Evolutionary conservation across 495 filamentous ascomycete species (phyloP), one percentile per base, ranked within the genome.

Genomic region (Penicillium atrosanguineum): DNA sequence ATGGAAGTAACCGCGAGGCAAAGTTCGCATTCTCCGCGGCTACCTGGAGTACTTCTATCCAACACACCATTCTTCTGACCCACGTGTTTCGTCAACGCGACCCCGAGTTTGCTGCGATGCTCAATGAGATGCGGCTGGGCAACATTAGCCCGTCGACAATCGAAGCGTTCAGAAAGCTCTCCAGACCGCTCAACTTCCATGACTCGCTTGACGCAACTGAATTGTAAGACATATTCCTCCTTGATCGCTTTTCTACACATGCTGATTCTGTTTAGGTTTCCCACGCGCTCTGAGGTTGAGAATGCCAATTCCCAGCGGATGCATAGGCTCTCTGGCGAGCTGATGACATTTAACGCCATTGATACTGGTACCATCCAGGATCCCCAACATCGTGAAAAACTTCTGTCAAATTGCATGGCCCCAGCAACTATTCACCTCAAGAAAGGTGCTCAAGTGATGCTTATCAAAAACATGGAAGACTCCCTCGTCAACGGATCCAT

Each of bases 401-500:
- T 97, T 1, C 77, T 98, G 0, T 61, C 81, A 2, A 95, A 89
- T 65, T 96, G 94, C 83, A 97, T 98, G 90, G 93, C 92, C 0
- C 91, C 94, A 4, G 79, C 79, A 26, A 56, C 62, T 0, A 81
- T 97, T 16, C 80, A 86, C 42, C 76, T 98, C 40, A 97, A 96
- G 70, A 89, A 93, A 59, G 90, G 90, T 16, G 86, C 91, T 0
- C 95, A 97, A 64, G 95, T 98, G 25, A 97, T 98, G 94, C 72
- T 98, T n/a, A 96, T 97, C 79, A 98, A 98, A 65, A 98, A 98
- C 63, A 85, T 96, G 75, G 94, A 98, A 68, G 93, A 96, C 3
- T 82, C 79, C 0, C 82, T 97, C 2, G 94, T 97, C 51, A 98
- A 98, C 57, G 94, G 94, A 5, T 95, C 94, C 0, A 80, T 97